Evolutionary conservation across 345 rosid species (phyloP), one percentile per base, ranked within the genome.

Genomic region (Aquilaria yunnanensis): DNA sequence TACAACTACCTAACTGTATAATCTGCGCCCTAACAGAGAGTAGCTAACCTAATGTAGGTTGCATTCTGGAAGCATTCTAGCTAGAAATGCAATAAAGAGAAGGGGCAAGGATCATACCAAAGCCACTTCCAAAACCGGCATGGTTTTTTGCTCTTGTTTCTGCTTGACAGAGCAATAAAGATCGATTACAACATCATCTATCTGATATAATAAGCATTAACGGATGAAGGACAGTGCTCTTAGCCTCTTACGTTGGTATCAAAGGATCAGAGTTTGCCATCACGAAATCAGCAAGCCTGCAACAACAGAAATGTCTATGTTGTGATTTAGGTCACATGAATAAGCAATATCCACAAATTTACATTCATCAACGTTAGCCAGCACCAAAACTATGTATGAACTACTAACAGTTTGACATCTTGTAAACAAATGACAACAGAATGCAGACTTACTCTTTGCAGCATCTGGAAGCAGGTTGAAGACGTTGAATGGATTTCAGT

Each of bases 91-190:
- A 37, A 37, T 9, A 3, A 48, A 14, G 31, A 6, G 41, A 11
- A n/a, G 2, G 47, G 14, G 59, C 23, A 63, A 59, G 58, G 56
- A 61, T 16, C 59, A 56, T 80, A 90, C 97, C 97, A 75, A 50
- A 91, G 89, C 97, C 92, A 83, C 65, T 86, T 84, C 96, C 93
- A 89, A 66, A 89, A 81, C 11, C 84, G 72, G 67, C 88, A 73
- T 4, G 84, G 66, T 74, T 78, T 78, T 70, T 83, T 74, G 29
- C 70, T 81, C 72, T 82, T 89, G 59, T 73, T 73, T 74, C 96
- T 92, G 82, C 69, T 71, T 34, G 46, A 14, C 45, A 56, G 32
- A 56, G n/a, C 34, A 51, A 54, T 16, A 23, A 14, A 8, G 56
- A 14, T 37, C 59, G 46, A 54, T 46, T 29, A 41, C 16, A 52